Conservation (phyloP, 2,329 filamentous ascomycete species). For the Phaeophleospora eucalypticola region DNA sequence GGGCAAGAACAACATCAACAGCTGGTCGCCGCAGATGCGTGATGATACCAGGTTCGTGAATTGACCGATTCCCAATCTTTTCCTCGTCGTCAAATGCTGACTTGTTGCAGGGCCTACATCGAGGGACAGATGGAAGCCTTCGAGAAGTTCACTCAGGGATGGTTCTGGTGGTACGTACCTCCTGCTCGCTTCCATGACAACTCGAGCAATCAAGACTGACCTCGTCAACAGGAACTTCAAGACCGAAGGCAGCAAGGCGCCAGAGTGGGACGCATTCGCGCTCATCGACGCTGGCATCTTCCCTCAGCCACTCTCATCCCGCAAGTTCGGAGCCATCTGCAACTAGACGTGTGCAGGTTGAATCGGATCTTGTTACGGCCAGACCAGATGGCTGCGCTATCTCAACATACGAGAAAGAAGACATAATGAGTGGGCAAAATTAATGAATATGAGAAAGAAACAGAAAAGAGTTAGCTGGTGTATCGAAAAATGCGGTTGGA, state of each 20-base stretch:
- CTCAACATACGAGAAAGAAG: neutral
- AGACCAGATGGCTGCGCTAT: neutral
- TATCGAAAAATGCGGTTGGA: no score
- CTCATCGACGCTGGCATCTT: conserved; percentile 51
- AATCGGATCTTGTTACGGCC: neutral
- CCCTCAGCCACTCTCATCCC: conserved; percentile 39
- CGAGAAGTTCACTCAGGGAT: conserved; percentile 50
- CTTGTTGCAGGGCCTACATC: conserved; percentile 40
- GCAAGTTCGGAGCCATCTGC: conserved; percentile 30
- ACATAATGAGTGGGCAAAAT: neutral
- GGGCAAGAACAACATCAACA: conserved; percentile 46
- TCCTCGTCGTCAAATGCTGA: neutral
- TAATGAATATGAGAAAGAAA: neutral
- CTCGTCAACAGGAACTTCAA: conserved; percentile 48
- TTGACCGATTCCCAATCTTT: neutral
- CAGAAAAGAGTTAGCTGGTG: no score
- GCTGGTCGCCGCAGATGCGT: conserved; percentile 45
- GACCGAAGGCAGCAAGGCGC: conserved; percentile 41
- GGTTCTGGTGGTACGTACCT: conserved; percentile 48
- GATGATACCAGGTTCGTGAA: conserved; percentile 39
- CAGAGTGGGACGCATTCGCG: conserved; percentile 52
- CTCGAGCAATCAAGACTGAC: neutral
- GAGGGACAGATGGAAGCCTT: conserved; percentile 53
- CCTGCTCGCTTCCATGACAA: neutral
- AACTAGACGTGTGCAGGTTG: conserved; percentile 11